These are phyloP conservation scores for Boletus fagicola DNA, from an alignment of 768 basidiomycete genomes.

Conservation along the genomic window DNA sequence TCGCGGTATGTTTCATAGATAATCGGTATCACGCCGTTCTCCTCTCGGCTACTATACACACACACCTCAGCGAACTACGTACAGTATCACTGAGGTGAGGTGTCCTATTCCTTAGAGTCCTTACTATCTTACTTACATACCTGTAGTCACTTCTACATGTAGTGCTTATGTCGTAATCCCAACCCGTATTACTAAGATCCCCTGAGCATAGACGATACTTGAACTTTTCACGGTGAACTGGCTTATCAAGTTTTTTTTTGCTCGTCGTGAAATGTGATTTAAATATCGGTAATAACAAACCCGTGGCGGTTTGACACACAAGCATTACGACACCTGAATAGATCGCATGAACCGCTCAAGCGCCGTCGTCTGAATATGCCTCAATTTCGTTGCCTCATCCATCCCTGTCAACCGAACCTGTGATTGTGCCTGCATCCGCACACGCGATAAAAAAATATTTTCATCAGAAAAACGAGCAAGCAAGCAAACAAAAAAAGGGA, in stretches of 20 bases:
- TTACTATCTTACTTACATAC: not conserved
- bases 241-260: not conserved
- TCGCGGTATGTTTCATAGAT: not conserved
- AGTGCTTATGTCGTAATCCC: not conserved
- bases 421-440: conserved; percentile 34
- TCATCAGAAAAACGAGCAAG: not conserved
- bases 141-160: not conserved
- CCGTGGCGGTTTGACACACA: not conserved
- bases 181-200: not conserved
- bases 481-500: conserved; percentile 4
- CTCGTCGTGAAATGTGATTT: conserved; percentile 9
- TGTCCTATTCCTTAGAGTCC: not conserved
- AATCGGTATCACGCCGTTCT: not conserved
- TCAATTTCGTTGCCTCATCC: conserved; percentile 58
- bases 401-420: conserved; percentile 45
- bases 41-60: not conserved
- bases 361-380: conserved; percentile 62
- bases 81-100: no score
- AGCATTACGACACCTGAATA: conserved; percentile 39
- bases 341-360: conserved; percentile 64
- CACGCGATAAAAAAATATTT: not conserved
- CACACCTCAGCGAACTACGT: no score
- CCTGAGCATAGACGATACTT: not conserved
- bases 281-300: conserved; percentile 24
- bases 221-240: not conserved